These are phyloP conservation scores for Phytophthora sojae DNA, from an alignment of 352 stramenopile genomes.

Conservation along the genomic window DNA sequence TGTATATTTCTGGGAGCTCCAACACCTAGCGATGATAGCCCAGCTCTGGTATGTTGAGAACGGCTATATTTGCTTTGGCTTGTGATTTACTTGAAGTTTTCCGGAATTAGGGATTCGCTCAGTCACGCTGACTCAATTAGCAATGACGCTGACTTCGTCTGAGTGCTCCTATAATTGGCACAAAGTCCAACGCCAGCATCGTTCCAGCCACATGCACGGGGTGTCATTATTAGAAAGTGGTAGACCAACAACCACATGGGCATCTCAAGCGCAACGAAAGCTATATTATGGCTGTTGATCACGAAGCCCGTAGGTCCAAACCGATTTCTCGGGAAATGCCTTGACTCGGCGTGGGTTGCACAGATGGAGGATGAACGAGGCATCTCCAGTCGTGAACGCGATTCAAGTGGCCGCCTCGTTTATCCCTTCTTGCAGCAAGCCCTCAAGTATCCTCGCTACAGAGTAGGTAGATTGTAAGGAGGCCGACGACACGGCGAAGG, in stretches of 20 bases:
- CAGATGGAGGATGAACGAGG: constrained; percentile 32
- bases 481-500: too few species aligned
- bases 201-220: background rate
- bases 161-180: too few species aligned
- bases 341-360: constrained; percentile 48
- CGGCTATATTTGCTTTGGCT: too few species aligned
- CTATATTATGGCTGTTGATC: background rate
- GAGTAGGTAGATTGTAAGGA: constrained; percentile 7
- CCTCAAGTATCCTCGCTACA: constrained; percentile 41
- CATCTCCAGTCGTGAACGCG: constrained; percentile 36
- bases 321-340: constrained; percentile 59
- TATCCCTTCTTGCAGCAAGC: constrained; percentile 54
- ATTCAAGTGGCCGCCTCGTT: constrained; percentile 38
- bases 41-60: too few species aligned
- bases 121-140: too few species aligned
- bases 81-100: too few species aligned
- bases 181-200: too few species aligned
- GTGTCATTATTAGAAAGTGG: background rate
- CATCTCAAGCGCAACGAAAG: background rate
- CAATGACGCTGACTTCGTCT: too few species aligned
- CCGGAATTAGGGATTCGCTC: too few species aligned
- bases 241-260: background rate
- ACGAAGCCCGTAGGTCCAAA: constrained; percentile 35
- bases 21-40: too few species aligned
- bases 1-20: too few species aligned